Percentiles rank a stretch among this genome's conserved stretches.
Conservation (phyloP, 805 yeast species). For the Candida golubevii region DNA sequence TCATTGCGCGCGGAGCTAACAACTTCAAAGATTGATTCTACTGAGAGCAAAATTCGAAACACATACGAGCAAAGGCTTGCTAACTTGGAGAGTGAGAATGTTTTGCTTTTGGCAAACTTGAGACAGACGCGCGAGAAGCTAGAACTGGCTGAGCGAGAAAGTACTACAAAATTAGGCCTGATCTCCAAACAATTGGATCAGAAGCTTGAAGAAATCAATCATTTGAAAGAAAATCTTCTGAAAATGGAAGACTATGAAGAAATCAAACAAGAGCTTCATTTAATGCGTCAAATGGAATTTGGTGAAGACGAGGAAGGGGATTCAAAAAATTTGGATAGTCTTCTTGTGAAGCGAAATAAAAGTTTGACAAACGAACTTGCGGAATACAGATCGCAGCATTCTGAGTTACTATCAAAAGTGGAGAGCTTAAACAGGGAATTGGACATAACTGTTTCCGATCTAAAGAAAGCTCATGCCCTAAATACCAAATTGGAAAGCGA, state of each 20-base stretch:
- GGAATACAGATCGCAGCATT: conserved; percentile 56
- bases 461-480: conserved; percentile 39
- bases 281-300: conserved; percentile 72
- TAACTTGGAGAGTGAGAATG: conserved; percentile 68
- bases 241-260: conserved; percentile 72
- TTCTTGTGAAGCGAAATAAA: conserved; percentile 66
- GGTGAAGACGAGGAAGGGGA: conserved; percentile 43
- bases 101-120: conserved; percentile 52
- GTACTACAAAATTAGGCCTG: conserved; percentile 32
- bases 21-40: conserved; percentile 45
- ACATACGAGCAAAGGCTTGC: conserved; percentile 43
- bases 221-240: conserved; percentile 46
- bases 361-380: conserved; percentile 68
- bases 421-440: conserved; percentile 37
- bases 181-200: conserved; percentile 45
- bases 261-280: conserved; percentile 67
- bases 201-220: conserved; percentile 46
- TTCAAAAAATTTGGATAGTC: conserved; percentile 45
- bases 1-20: conserved; percentile 65
- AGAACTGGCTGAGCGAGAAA: conserved; percentile 19
- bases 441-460: conserved; percentile 29
- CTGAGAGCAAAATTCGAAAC: conserved; percentile 37
- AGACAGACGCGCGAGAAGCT: conserved; percentile 43
- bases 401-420: conserved; percentile 40
- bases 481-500: conserved; percentile 73